Base-by-base conservation (phyloP, 495 filamentous ascomycete genomes). In the Mytilinidion resinicola region DNA sequence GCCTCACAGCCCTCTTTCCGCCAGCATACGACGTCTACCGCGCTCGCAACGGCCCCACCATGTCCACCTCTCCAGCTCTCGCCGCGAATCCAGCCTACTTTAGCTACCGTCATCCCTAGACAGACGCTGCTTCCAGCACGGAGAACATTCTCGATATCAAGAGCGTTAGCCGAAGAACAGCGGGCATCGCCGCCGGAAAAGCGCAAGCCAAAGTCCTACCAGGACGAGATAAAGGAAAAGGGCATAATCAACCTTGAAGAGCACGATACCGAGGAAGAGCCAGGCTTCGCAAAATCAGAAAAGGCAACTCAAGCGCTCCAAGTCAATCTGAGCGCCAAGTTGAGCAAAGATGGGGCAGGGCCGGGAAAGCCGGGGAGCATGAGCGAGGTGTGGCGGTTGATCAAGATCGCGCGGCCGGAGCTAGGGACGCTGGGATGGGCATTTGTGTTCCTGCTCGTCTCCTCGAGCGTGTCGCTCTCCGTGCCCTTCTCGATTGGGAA, bases 401-500 rank as follows among this genome's bases (percentile, higher is more conserved):
- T 98, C 67, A 88, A 83, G 70, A 93, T 98, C 73, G 95, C 93
- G 6, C 78, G 81, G 46, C 91, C 89, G 3, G 93, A 98, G 73
- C 73, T 83, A 12, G 87, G 77, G 70, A 85, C 85, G 70, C 83
- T 98, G n/a, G 76, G 77, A 11, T 73, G 85, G 30, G 93, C 93
- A 0, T 90, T 96, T 66, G 70, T 85, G 53, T 86, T 93, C 69
- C 78, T 98, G 51, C 74, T 97, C 35, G 75, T 96, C 46, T 96
- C 92, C 2, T 96, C 91, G 5, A 76, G 81, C 35, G 88, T 98
- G 59, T 93, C 90, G 34, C 95, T 97, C 84, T 89, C 89, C 5
- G 88, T 98, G 55, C 93, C 93, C 15, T 92, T 96, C 65, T 95
- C 91, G 0, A 95, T 98, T 61, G 93, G 93, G 21, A 91, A 89